Evolutionary conservation across 352 stramenopile species (phyloP).

Genomic region (Phytopythium mirpurense): DNA sequence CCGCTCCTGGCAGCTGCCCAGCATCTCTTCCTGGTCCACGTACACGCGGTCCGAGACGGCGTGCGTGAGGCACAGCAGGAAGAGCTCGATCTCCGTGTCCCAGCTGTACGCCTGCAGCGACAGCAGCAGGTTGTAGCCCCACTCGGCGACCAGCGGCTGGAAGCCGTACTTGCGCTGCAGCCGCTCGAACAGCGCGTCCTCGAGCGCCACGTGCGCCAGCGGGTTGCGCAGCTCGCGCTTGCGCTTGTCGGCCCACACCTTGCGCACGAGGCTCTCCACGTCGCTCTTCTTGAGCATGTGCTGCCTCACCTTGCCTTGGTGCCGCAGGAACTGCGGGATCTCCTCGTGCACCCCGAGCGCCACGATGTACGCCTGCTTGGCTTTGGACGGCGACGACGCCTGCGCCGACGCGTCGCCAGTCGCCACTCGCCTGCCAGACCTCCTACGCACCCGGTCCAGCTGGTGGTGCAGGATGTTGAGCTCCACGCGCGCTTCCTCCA

Average conservation of each 20-base stretch:
- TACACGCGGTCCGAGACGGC: slow-evolving; percentile 68
- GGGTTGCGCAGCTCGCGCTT: slow-evolving; percentile 60
- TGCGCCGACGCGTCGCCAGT: slow-evolving; percentile 7
- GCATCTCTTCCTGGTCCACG: slow-evolving; percentile 65
- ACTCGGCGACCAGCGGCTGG: slow-evolving; percentile 76
- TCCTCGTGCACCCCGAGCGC: slow-evolving; percentile 49
- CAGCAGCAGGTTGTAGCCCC: slow-evolving; percentile 82
- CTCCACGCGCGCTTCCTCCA: slow-evolving; percentile 72
- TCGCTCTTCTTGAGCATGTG: slow-evolving; percentile 61
- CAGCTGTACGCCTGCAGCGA: slow-evolving; percentile 59
- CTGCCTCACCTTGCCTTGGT: slow-evolving; percentile 66
- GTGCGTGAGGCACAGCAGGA: slow-evolving; percentile 61
- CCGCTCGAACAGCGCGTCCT: slow-evolving; percentile 73
- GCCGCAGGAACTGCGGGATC: slow-evolving; percentile 63
- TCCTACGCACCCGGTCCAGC: slow-evolving; percentile 38
- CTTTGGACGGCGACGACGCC: slow-evolving; percentile 22
- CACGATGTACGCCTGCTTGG: slow-evolving; percentile 59
- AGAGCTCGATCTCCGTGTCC: slow-evolving; percentile 79
- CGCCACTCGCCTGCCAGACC: slow-evolving; percentile 13
- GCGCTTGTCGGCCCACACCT: slow-evolving; percentile 72
- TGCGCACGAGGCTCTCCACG: slow-evolving; percentile 59
- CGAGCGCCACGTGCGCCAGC: slow-evolving; percentile 32
- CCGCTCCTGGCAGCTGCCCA: slow-evolving; percentile 43
- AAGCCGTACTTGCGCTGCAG: slow-evolving; percentile 78
- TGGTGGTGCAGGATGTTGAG: slow-evolving; percentile 71